These are phyloP conservation scores for Yamadazyma scolyti DNA, from an alignment of 805 yeast genomes.

Conservation along the genomic window DNA sequence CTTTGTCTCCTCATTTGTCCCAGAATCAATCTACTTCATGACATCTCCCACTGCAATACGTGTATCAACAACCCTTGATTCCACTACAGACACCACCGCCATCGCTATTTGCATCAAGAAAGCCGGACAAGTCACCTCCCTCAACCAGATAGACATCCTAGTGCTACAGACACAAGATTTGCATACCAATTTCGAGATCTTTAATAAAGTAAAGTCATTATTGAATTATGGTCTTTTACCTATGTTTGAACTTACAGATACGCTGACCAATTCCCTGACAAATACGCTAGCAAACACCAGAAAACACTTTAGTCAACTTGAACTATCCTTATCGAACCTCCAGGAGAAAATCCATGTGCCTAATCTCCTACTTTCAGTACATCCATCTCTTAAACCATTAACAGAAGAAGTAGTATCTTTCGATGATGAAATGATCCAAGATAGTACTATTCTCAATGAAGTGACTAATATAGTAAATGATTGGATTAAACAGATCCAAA, in stretches of 20 bases:
- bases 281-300: conserved; percentile 42
- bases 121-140: conserved; percentile 23
- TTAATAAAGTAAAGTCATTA: conserved; percentile 56
- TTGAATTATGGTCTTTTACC: conserved; percentile 65
- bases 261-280: conserved; percentile 26
- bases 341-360: conserved; percentile 70
- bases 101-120: conserved; percentile 41
- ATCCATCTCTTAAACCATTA: conserved; percentile 39
- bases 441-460: conserved; percentile 57
- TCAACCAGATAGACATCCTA: conserved; percentile 5
- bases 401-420: conserved; percentile 22
- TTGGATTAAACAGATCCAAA: conserved; percentile 68
- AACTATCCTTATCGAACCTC: conserved; percentile 61
- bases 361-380: conserved; percentile 49
- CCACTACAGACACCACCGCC: too few relatives aligned
- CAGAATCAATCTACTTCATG: too few relatives aligned
- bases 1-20: too few relatives aligned
- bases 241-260: conserved; percentile 46
- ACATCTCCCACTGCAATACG: too few relatives aligned
- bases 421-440: conserved; percentile 37
- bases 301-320: conserved; percentile 64
- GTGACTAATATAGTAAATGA: conserved; percentile 66
- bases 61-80: too few relatives aligned
- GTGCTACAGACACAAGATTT: conserved; percentile 4
- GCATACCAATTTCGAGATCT: conserved; percentile 21